Base-by-base conservation (phyloP, 208 protist genomes). In the Trypanosoma congolense region DNA sequence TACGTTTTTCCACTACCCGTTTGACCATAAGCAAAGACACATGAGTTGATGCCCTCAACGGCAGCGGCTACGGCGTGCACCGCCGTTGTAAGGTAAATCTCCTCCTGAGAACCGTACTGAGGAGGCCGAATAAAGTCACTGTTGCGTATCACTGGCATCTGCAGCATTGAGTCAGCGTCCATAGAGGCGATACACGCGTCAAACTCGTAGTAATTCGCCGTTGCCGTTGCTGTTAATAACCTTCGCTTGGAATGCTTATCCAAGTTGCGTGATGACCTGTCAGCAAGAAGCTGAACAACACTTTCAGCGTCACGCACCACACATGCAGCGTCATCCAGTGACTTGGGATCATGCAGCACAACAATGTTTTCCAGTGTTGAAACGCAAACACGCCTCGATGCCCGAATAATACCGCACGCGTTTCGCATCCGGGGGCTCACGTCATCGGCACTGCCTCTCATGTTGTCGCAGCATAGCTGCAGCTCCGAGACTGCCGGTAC, bases 1-100 rank as follows among this genome's bases (percentile, higher is more conserved):
- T 94, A 78, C 14, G 87, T 96, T 70, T 96, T 96, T 33, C 91
- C 91, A 54, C 81, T 92, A 5, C 91, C 91, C 0, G 91, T 96
- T 64, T 95, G 87, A 0, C 91, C 91, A 42, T 96, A 96, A 38
- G 91, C 91, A 57, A 96, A 93, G 9, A 93, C 71, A 47, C 79
- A 91, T 18, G 72, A 82, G 62, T 95, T 95, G 58, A 90, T 90
- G 46, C 88, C 88, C 30, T 90, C 83, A 21, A 95, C 68, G 2
- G 75, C 80, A 2, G 79, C 76, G 21, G 70, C 48, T n/a, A 95
- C 81, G 6, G 82, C 79, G 50, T 81, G 82, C 44, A 60, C 54
- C 4, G 81, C 86, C 22, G 79, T 90, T 26, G 47, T 49, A 12
- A 60, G 72, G 73, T 85, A 93, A 25, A 93, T 80, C 30, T 81